Conservation (phyloP, 805 yeast genomes). For the Starmerella apis region DNA sequence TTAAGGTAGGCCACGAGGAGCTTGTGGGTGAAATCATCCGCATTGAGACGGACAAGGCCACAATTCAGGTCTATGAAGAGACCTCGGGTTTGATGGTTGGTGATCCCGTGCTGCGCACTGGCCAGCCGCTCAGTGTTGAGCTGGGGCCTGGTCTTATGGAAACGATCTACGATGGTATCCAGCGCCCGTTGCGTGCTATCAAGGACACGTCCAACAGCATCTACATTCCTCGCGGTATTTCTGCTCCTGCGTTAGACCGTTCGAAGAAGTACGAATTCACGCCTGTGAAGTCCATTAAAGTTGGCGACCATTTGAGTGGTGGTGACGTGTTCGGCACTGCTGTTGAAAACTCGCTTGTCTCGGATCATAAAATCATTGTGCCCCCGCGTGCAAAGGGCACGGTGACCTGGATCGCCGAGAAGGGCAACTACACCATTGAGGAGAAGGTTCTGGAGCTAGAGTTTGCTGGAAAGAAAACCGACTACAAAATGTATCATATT, state of each 20-base stretch:
- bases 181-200: slow-evolving; percentile 93
- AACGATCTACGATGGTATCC: slow-evolving; percentile 98
- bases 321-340: slow-evolving; percentile 95
- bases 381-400: slow-evolving; percentile 99
- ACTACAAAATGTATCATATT: slow-evolving; percentile 90
- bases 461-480: slow-evolving; percentile 73
- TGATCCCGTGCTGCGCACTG: slow-evolving; percentile 96
- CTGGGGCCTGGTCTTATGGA: slow-evolving; percentile 99
- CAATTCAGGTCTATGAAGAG: slow-evolving; percentile 98
- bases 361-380: slow-evolving; percentile 84
- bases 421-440: slow-evolving; percentile 85
- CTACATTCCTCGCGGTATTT: slow-evolving; percentile 97
- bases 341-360: slow-evolving; percentile 83
- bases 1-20: slow-evolving; percentile 92
- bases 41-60: slow-evolving; percentile 92
- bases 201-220: slow-evolving; percentile 79
- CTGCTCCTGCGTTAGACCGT: slow-evolving; percentile 90
- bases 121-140: slow-evolving; percentile 97
- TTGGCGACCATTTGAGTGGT: slow-evolving; percentile 96
- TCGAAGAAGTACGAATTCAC: slow-evolving; percentile 71
- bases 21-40: slow-evolving; percentile 98
- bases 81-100: slow-evolving; percentile 99
- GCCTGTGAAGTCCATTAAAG: slow-evolving; percentile 57
- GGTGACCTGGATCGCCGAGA: slow-evolving; percentile 72
- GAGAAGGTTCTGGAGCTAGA: slow-evolving; percentile 88